Conservation (phyloP, 441 rosid genomes). For the Brassica hybrid region DNA sequence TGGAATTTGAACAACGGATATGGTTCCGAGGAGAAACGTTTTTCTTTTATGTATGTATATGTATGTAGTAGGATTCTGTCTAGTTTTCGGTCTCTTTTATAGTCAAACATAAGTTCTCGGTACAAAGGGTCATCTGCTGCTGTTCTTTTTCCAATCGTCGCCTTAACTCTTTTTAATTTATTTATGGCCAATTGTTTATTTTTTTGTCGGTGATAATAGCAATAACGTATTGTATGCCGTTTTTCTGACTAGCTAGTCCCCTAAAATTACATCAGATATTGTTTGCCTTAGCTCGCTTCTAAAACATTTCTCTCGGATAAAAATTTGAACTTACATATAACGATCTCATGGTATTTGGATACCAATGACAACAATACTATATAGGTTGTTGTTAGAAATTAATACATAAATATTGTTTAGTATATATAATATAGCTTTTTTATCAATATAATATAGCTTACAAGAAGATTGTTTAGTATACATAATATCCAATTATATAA, state of each 20-base stretch:
- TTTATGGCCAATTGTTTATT: neutral
- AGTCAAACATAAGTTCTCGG: slow-evolving; percentile 22
- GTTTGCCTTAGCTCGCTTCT: slow-evolving; percentile 1
- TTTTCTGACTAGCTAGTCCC: neutral
- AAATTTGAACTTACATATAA: neutral
- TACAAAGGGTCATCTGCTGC: slow-evolving; percentile 24
- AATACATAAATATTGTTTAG: too few species aligned
- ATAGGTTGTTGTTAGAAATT: neutral
- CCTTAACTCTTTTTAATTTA: neutral
- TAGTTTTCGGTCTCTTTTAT: slow-evolving; percentile 35
- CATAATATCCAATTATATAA: too few species aligned
- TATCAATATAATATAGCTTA: too few species aligned
- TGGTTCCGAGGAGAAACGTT: neutral
- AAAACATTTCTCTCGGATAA: neutral
- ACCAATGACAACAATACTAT: neutral
- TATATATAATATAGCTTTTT: too few species aligned
- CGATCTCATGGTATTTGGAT: neutral
- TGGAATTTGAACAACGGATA: neutral
- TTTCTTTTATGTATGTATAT: neutral
- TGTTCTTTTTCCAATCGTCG: slow-evolving; percentile 6
- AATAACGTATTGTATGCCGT: neutral
- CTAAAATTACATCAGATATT: neutral
- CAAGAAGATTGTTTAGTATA: too few species aligned
- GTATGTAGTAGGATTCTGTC: slow-evolving; percentile 2
- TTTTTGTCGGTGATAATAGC: neutral